Evolutionary conservation across 2,329 filamentous ascomycete genomes (phyloP), one percentile per base, ranked within the genome.

Genomic region (Fusarium sp.): DNA sequence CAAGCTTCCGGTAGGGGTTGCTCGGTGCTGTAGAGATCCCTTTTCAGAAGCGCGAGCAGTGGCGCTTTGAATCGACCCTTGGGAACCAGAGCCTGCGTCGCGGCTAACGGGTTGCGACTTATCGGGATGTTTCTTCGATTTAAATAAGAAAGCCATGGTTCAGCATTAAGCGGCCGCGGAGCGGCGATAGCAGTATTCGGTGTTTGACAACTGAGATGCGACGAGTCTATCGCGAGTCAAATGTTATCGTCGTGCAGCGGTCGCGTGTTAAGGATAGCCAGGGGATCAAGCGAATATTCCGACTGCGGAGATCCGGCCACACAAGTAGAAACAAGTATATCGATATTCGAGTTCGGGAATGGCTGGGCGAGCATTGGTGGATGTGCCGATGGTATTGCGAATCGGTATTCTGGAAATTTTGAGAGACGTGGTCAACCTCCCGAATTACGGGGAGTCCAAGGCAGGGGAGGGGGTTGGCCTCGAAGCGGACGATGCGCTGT

Each of bases 101-200:
- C 87, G 86, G 77, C 83, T 86, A 55, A 84, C 81, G 71, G 86
- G 78, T 52, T 66, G 63, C 60, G 82, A 82, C 77, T 89, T 87
- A 74, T 90, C 89, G 79, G 91, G 89, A 77, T 88, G 86, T 81
- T 93, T 93, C 82, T 93, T 94, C 59, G 90, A 92, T 80, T 93
- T 93, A 84, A 94, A 94, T 67, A 94, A 86, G 80, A 94, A 94
- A 72, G 91, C 90, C 91, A 94, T 94, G 80, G 80, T 84, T 79
- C 76, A 75, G 81, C 77, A 78, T 74, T 52, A 62, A 76, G 77
- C 76, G 58, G 70, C 79, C 78, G 79, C 79, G 77, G 75, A 74
- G 77, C 77, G 79, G 79, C 74, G 76, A 74, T 65, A 57, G 62
- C 63, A 75, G 68, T 71, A 52, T 57, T 71, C 62, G 49, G 41